Base-by-base conservation (phyloP, 2,329 filamentous ascomycete species). In the Scleromitrula shiraiana region DNA sequence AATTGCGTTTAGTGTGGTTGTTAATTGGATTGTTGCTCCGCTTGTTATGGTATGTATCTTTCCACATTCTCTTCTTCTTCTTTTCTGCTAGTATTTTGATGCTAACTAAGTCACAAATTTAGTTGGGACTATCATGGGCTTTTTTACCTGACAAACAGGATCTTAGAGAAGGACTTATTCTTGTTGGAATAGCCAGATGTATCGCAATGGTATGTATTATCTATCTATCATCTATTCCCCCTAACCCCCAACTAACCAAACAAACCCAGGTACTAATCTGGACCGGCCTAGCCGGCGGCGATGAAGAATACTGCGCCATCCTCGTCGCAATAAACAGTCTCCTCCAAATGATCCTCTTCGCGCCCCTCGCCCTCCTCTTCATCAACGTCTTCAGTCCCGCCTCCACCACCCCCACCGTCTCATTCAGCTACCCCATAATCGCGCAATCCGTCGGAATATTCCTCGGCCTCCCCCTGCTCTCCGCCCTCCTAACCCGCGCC, bases 1-100 rank as follows among this genome's bases (percentile, higher is more conserved):
- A 64, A 77, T 95, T n/a, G 70, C 63, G 0, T 86, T 95, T 58
- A 89, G 84, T 49, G 65, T 94, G 3, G 55, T 89, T 4, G 64
- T 90, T 23, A 95, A 95, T 62, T 94, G 88, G 88, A 76, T 94
- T 26, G 62, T 94, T 12, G 87, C 87, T 0, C 88, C 88, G 0
- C 73, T 95, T 1, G 68, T 93, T 22, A 95, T 95, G 88, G 61
- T 60, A 59, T 22, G 50, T 46, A n/a, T 19, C n/a, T 9, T 38
- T 17, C 12, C 29, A 30, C 12, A 10, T 36, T 9, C 35, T 22
- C n/a, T 24, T 26, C 17, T 12, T 23, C 9, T 26, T 5, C n/a
- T 15, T 12, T 7, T 26, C 24, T 17, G 15, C 5, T 4, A 19
- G 20, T 12, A 33, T 19, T 20, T 7, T 10, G 20, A 41, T 17